phyloP scores from a whole-genome alignment of 2,329 filamentous ascomycete species.

The Penicillium verrucosum region DNA sequence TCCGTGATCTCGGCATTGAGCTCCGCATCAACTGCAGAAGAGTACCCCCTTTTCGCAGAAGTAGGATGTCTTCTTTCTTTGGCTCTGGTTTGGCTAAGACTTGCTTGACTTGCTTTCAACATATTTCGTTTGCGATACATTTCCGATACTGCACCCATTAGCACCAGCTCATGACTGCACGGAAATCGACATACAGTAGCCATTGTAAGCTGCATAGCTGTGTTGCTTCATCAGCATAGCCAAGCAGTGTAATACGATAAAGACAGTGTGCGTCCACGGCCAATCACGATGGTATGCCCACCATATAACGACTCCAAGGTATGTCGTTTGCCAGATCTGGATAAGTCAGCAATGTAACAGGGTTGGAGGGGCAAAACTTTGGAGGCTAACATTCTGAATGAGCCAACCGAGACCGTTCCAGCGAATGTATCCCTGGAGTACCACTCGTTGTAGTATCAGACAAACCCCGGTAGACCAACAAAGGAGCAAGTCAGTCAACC shows the following conservation, averaged over 20 bases:
- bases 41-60: neutral
- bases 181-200: conserved; percentile 49
- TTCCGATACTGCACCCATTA: conserved; percentile 49
- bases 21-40: neutral
- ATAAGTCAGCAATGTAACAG: neutral
- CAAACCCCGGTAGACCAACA: conserved; percentile 64
- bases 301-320: conserved; percentile 60
- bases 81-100: conserved; percentile 2
- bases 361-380: too few species aligned
- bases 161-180: neutral
- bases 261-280: conserved; percentile 81
- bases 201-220: conserved; percentile 71
- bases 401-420: conserved; percentile 72
- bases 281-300: conserved; percentile 69
- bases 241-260: conserved; percentile 66
- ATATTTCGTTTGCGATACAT: conserved; percentile 52
- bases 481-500: conserved; percentile 66
- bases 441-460: conserved; percentile 61
- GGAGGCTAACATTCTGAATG: conserved; percentile 59
- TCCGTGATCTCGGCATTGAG: conserved; percentile 7
- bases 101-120: conserved; percentile 13
- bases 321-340: conserved; percentile 66
- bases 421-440: conserved; percentile 58
- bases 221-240: conserved; percentile 80
- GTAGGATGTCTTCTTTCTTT: neutral